Conservation (phyloP, 225 moss, liverwort and hornwort species). For the Physcomitrium patens region DNA sequence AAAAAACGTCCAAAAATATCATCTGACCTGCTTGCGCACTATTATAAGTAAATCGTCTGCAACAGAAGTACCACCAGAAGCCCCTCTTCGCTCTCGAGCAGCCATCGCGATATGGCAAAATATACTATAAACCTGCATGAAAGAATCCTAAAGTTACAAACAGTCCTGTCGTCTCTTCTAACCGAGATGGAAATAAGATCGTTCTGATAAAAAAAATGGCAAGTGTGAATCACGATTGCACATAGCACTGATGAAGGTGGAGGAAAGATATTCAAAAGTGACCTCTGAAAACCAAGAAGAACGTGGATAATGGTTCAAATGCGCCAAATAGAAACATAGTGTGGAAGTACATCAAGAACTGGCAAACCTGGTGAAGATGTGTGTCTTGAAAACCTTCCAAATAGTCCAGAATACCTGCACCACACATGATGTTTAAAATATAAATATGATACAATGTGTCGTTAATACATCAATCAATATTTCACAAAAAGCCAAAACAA, state of each 20-base stretch:
- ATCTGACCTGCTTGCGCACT: conserved; percentile 78
- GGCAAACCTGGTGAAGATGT: conserved; percentile 77
- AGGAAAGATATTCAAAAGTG: conserved; percentile 9
- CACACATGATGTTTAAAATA: not conserved
- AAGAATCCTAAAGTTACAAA: not conserved
- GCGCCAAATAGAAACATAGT: conserved; percentile 16
- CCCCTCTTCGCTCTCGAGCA: conserved; percentile 58
- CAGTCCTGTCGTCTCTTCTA: not conserved
- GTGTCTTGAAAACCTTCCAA: conserved; percentile 77
- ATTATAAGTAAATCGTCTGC: conserved; percentile 84
- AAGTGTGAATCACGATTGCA: not conserved
- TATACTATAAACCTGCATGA: conserved; percentile 73
- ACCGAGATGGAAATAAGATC: not conserved
- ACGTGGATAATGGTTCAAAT: conserved; percentile 10
- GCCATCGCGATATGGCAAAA: conserved; percentile 78
- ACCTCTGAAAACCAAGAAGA: conserved; percentile 1
- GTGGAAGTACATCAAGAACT: conserved; percentile 14
- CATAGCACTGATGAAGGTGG: conserved; percentile 17
- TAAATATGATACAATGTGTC: conserved; percentile 1
- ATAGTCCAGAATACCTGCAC: conserved; percentile 80
- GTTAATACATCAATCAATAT: conserved; percentile 18
- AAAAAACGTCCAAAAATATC: conserved; percentile 6
- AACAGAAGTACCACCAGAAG: conserved; percentile 66
- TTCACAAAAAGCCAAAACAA: conserved; percentile 9
- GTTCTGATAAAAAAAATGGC: not conserved